These are phyloP conservation scores for Dictyophora rubrovolvata DNA, from an alignment of 768 basidiomycete species.

Conservation along the genomic window DNA sequence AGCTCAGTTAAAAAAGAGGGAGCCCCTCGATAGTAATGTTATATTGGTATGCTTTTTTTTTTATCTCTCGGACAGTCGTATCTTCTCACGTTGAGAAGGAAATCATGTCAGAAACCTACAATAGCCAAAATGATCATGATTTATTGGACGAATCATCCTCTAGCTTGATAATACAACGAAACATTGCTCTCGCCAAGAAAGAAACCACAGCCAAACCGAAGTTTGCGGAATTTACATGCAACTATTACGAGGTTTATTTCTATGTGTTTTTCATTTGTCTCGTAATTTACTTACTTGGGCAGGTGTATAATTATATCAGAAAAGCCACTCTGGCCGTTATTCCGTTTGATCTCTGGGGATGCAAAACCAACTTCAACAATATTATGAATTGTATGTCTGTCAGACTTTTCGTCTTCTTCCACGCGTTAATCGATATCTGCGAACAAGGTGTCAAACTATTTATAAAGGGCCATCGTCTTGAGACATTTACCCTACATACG, in stretches of 20 bases:
- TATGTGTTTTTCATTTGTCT: not conserved
- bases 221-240: slow-evolving; percentile 71
- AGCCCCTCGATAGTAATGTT: slow-evolving; percentile 43
- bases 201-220: slow-evolving; percentile 47
- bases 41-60: slow-evolving; percentile 41
- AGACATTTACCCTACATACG: slow-evolving; percentile 65
- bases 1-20: slow-evolving; percentile 21
- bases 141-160: slow-evolving; percentile 45
- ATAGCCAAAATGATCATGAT: slow-evolving; percentile 42
- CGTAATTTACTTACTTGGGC: not conserved
- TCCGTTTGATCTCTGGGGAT: slow-evolving; percentile 75
- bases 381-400: slow-evolving; percentile 42
- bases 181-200: slow-evolving; percentile 37
- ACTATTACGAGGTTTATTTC: slow-evolving; percentile 44
- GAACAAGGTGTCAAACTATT: slow-evolving; percentile 61
- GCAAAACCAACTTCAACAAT: slow-evolving; percentile 47
- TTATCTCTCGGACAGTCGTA: not conserved
- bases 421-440: not conserved
- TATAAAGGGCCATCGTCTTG: slow-evolving; percentile 67
- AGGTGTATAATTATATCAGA: slow-evolving; percentile 66
- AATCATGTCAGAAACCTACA: slow-evolving; percentile 62
- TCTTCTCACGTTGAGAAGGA: slow-evolving; percentile 35
- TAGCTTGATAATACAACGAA: slow-evolving; percentile 34
- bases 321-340: slow-evolving; percentile 59
- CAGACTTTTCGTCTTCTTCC: not conserved